phyloP scores from a whole-genome alignment of 306 rosid species.

The Prunus kanzakura region DNA sequence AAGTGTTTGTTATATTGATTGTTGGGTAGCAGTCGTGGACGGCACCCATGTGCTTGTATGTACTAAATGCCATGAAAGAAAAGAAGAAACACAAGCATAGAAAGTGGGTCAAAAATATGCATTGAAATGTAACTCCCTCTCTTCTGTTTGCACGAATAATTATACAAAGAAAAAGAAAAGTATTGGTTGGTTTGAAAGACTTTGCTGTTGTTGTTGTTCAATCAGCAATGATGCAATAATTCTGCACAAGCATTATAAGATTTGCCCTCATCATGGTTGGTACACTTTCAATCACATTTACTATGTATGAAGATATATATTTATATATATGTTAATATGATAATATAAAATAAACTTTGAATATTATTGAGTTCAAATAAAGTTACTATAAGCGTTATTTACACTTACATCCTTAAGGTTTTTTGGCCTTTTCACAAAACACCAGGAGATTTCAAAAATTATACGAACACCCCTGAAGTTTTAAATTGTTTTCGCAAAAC shows the following conservation, averaged over 20 bases:
- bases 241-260: conserved; percentile 6
- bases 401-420: no score
- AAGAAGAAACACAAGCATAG: conserved; percentile 14
- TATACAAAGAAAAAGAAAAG: conserved; percentile 2
- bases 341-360: no score
- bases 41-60: conserved; percentile 20
- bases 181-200: conserved; percentile 10
- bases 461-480: no score
- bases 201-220: neutral
- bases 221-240: neutral
- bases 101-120: conserved; percentile 10
- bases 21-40: conserved; percentile 17
- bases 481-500: no score
- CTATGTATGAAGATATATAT: neutral
- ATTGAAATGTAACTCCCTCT: neutral
- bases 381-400: no score
- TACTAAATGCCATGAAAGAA: conserved; percentile 17
- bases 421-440: no score
- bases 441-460: no score
- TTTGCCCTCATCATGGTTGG: neutral
- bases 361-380: no score
- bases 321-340: neutral
- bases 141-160: conserved; percentile 11
- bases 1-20: conserved; percentile 12
- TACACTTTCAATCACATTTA: neutral